Evolutionary conservation across 2,329 filamentous ascomycete genomes (phyloP), one percentile per base, ranked within the genome.

Genomic region (Fusarium buharicum): DNA sequence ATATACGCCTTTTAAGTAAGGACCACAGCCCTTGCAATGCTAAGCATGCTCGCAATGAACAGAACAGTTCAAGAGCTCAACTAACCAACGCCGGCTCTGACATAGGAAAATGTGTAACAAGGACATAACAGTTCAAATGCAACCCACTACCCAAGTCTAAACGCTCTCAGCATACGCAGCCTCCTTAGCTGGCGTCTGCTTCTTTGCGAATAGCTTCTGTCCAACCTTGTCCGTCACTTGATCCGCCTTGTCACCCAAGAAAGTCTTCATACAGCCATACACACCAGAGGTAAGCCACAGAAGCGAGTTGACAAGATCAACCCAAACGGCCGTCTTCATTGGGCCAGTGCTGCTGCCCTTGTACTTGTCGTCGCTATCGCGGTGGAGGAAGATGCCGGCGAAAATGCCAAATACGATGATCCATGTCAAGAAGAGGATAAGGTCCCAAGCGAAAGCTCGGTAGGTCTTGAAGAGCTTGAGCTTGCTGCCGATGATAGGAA

Each of bases 311-410:
- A 86, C 79, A 22, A 92, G 72, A 71, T 92, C 88, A 22, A 92
- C 76, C 87, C 89, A 92, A 4, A 91, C 89, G 3, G 89, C 88
- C 59, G 84, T 81, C 76, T 90, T 89, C 90, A 92, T 92, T 7
- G 72, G 47, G 4, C 70, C 60, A 0, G 78, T 79, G 59, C 72
- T 79, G 39, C 72, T 74, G 27, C 78, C 79, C 71, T 82, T 76
- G 73, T 81, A 82, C 36, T 74, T 68, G 30, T 79, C 77, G 54
- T 88, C 82, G 51, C 81, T 81, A 59, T 86, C 75, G 45, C 84
- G 81, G 30, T 81, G 74, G 55, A 92, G 85, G 75, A 89, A 93
- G 77, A 91, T 86, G 58, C 81, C 84, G 13, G 86, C 90, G 66
- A 93, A 92, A 56, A 90, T 83, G 24, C 89, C 90, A 71, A 92